Percentiles rank a stretch among this genome's conserved stretches.
Conservation (phyloP, 345 rosid species). For the Rhodamnia rubescens region DNA sequence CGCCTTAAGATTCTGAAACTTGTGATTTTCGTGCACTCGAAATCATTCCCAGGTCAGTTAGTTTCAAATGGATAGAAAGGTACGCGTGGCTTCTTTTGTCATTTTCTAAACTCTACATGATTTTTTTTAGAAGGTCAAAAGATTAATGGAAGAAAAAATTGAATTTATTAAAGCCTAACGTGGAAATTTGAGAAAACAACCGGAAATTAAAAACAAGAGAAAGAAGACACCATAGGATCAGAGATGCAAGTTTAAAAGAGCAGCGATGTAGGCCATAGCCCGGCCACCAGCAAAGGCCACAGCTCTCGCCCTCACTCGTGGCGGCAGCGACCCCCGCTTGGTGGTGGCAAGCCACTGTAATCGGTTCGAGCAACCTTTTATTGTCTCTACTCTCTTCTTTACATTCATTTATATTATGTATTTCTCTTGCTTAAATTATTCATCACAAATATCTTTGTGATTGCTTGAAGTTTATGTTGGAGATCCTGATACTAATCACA, state of each 20-base stretch:
- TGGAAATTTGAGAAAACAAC: too few relatives aligned
- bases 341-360: not conserved
- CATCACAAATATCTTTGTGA: not conserved
- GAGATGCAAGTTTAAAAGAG: not conserved
- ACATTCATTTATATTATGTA: not conserved
- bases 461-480: too few relatives aligned
- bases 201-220: not conserved
- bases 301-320: not conserved
- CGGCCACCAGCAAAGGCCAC: not conserved
- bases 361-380: not conserved
- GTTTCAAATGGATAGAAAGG: too few relatives aligned
- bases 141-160: too few relatives aligned
- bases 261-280: not conserved
- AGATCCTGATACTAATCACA: too few relatives aligned
- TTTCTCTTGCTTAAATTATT: not conserved
- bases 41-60: not conserved
- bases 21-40: not conserved
- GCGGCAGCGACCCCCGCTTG: accelerated
- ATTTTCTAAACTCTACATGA: too few relatives aligned
- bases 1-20: not conserved
- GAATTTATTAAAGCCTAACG: too few relatives aligned
- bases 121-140: too few relatives aligned
- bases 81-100: too few relatives aligned
- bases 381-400: not conserved
- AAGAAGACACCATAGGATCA: not conserved